phyloP scores from a whole-genome alignment of 2,329 filamentous ascomycete genomes.

The Verticillium klebahnii region DNA sequence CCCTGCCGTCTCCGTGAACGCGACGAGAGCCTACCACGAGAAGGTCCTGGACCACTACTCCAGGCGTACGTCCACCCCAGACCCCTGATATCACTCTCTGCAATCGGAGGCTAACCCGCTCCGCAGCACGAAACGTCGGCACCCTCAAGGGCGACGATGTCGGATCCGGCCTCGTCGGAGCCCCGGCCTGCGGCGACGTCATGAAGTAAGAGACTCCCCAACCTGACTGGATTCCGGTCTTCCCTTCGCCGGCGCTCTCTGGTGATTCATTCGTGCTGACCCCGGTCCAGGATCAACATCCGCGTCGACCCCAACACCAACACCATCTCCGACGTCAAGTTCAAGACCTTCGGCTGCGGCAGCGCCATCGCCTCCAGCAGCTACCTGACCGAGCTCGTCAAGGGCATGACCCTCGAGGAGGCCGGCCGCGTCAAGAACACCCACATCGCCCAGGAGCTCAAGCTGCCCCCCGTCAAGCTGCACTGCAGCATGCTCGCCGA shows the following conservation, averaged over 20 bases:
- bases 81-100: conserved; percentile 24
- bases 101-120: background rate
- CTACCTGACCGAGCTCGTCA: conserved; percentile 93
- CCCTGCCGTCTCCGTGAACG: conserved; percentile 31
- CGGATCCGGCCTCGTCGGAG: conserved; percentile 86
- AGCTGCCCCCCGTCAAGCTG: conserved; percentile 83
- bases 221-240: background rate
- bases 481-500: conserved; percentile 92
- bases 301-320: conserved; percentile 83
- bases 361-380: conserved; percentile 91
- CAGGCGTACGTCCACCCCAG: conserved; percentile 58
- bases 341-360: conserved; percentile 96
- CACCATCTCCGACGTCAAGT: conserved; percentile 90
- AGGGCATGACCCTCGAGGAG: conserved; percentile 94
- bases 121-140: conserved; percentile 53
- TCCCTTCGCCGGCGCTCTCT: background rate
- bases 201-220: conserved; percentile 55
- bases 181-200: conserved; percentile 83
- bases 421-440: conserved; percentile 92
- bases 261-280: conserved; percentile 2
- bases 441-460: conserved; percentile 95
- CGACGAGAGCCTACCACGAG: conserved; percentile 46
- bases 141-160: conserved; percentile 78
- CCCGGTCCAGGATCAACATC: conserved; percentile 58
- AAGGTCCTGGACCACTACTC: conserved; percentile 78